phyloP scores from a whole-genome alignment of 768 basidiomycete species.

The Pilatotrama ljubarskyi region DNA sequence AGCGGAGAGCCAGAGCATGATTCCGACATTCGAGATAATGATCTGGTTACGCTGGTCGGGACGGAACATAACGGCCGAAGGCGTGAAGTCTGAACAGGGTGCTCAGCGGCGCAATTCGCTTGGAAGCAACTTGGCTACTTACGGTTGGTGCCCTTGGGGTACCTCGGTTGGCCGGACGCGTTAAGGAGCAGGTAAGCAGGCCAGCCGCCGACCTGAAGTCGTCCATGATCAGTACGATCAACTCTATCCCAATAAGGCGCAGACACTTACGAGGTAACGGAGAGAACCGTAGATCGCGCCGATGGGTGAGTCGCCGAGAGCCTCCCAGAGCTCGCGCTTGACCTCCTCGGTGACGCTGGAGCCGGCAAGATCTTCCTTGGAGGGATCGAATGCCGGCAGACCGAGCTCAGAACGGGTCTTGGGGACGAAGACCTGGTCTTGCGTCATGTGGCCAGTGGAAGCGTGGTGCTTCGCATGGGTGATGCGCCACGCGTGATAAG shows the following conservation, averaged over 20 bases:
- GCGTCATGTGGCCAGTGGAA: slow-evolving; percentile 87
- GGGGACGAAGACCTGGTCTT: slow-evolving; percentile 96
- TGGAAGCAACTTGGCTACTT: slow-evolving; percentile 31
- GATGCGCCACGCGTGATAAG: slow-evolving; percentile 96
- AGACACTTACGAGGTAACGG: slow-evolving; percentile 56
- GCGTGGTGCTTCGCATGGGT: slow-evolving; percentile 96
- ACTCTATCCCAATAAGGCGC: not conserved
- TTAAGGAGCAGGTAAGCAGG: slow-evolving; percentile 80
- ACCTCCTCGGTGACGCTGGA: slow-evolving; percentile 66
- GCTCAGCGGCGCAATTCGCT: not conserved
- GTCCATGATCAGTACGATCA: not conserved
- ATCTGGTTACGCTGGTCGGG: slow-evolving; percentile 77
- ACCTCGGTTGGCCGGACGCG: slow-evolving; percentile 81
- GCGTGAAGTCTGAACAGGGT: slow-evolving; percentile 63
- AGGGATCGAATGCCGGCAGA: slow-evolving; percentile 63
- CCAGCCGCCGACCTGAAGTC: slow-evolving; percentile 73
- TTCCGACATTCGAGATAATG: slow-evolving; percentile 79
- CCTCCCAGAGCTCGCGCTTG: slow-evolving; percentile 76
- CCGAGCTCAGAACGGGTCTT: slow-evolving; percentile 76
- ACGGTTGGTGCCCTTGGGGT: slow-evolving; percentile 82
- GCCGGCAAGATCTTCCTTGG: slow-evolving; percentile 65
- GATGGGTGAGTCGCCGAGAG: slow-evolving; percentile 89
- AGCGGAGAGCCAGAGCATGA: slow-evolving; percentile 68
- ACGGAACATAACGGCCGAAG: slow-evolving; percentile 78
- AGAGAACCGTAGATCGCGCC: slow-evolving; percentile 55